phyloP scores from a whole-genome alignment of 805 yeast species.

The Sugiyamaella lignohabitans region DNA sequence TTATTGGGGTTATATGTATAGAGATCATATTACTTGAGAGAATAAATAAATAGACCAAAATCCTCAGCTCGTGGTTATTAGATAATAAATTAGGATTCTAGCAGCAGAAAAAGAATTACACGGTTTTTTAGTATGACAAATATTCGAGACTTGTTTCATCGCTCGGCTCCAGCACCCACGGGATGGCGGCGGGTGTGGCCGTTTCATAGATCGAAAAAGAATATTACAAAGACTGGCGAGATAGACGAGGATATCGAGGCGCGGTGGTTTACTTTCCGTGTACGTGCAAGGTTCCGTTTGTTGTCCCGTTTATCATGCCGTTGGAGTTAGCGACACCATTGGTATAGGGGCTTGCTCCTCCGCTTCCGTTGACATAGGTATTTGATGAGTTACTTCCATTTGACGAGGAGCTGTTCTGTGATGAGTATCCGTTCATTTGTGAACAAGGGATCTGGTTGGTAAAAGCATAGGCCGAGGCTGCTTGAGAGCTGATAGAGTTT shows the following conservation, averaged over 20 bases:
- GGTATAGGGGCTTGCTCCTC: neutral
- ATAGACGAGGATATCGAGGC: neutral
- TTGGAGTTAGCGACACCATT: neutral
- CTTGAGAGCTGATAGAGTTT: slow-evolving; percentile 17
- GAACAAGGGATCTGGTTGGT: neutral
- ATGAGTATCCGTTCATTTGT: neutral
- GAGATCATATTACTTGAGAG: too few species aligned
- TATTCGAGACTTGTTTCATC: neutral
- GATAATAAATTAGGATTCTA: too few species aligned
- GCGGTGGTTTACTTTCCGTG: neutral
- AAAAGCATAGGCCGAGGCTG: slow-evolving; percentile 1
- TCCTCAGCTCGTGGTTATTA: too few species aligned
- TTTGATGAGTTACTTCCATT: neutral
- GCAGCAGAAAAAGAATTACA: too few species aligned
- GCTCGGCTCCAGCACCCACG: neutral
- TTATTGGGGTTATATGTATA: too few species aligned
- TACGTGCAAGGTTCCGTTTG: neutral
- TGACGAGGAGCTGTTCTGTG: neutral
- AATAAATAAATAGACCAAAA: too few species aligned
- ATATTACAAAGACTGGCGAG: too few species aligned
- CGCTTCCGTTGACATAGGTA: neutral
- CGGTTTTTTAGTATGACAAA: neutral
- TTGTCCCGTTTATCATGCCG: neutral
- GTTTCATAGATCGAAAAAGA: neutral
- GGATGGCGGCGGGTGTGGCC: neutral